Evolutionary conservation across 805 yeast genomes (phyloP).

Genomic region (Spathaspora hagerdaliae): DNA sequence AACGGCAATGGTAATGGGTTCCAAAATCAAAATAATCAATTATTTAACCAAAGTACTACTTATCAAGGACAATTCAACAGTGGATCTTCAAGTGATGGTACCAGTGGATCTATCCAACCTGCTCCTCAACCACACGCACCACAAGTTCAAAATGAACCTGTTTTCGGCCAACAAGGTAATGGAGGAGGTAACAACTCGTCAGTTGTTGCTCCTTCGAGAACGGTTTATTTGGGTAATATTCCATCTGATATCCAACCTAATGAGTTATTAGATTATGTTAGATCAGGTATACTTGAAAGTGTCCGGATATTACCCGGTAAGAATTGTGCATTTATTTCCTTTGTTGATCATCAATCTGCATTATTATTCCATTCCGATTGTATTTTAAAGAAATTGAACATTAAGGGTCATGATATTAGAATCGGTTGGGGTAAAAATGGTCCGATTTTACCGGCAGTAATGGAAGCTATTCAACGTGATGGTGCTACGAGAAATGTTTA

Average conservation of each 20-base stretch:
- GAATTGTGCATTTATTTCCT: slow-evolving; percentile 86
- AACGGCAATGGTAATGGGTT: neutral
- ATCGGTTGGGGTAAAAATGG: slow-evolving; percentile 92
- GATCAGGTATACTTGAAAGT: slow-evolving; percentile 84
- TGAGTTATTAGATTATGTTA: slow-evolving; percentile 82
- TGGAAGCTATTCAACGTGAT: slow-evolving; percentile 72
- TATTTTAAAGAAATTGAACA: slow-evolving; percentile 73
- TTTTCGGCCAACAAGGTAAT: neutral
- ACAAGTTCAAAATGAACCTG: neutral
- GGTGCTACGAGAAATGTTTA: slow-evolving; percentile 94
- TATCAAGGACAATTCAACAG: neutral
- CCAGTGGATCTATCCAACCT: neutral
- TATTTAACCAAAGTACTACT: neutral
- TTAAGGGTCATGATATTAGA: slow-evolving; percentile 76
- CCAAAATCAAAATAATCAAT: neutral
- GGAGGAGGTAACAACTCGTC: slow-evolving; percentile 6
- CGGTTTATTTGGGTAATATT: slow-evolving; percentile 85
- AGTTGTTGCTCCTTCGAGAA: slow-evolving; percentile 63
- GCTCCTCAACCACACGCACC: neutral
- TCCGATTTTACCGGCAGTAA: slow-evolving; percentile 69
- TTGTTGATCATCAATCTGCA: slow-evolving; percentile 85
- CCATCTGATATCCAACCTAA: slow-evolving; percentile 78
- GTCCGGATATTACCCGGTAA: slow-evolving; percentile 76
- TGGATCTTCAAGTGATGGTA: neutral
- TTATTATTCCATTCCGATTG: slow-evolving; percentile 92